Percentiles rank a stretch among this genome's conserved stretches.
Evolutionary conservation across 345 rosid species (phyloP).

Genomic region (Streptanthus diversifolius): DNA sequence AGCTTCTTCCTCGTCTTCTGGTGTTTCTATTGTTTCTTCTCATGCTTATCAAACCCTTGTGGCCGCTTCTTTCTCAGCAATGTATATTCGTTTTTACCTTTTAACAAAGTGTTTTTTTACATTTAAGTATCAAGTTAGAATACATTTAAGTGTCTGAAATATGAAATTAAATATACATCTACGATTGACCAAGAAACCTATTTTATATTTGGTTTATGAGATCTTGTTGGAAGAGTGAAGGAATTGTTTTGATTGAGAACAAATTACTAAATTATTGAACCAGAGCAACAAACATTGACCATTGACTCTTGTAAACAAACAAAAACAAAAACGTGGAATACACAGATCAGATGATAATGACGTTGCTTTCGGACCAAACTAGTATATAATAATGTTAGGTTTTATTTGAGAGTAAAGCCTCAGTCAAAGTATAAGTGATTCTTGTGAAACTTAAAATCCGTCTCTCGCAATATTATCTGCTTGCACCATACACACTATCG

Average conservation of each 20-base stretch:
- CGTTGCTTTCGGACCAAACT: constrained; percentile 13
- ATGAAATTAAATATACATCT: background rate
- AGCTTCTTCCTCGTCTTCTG: background rate
- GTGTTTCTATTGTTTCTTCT: background rate
- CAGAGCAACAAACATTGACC: constrained; percentile 17
- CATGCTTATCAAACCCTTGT: background rate
- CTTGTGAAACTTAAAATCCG: background rate
- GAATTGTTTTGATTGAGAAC: constrained; percentile 20
- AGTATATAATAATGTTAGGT: background rate
- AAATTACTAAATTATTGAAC: background rate
- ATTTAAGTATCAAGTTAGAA: background rate
- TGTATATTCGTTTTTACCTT: background rate
- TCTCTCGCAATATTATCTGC: no score
- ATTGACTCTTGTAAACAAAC: background rate
- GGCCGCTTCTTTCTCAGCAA: background rate
- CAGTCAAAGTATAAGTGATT: background rate
- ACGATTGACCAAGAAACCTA: background rate
- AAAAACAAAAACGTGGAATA: background rate
- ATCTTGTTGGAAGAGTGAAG: background rate
- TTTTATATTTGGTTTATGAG: background rate
- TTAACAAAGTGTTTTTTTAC: background rate
- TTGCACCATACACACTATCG: background rate
- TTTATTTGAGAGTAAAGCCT: background rate
- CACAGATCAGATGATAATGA: background rate
- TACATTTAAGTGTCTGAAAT: background rate